Evolutionary conservation across 768 basidiomycete genomes (phyloP).

Genomic region (Russula brevipes): DNA sequence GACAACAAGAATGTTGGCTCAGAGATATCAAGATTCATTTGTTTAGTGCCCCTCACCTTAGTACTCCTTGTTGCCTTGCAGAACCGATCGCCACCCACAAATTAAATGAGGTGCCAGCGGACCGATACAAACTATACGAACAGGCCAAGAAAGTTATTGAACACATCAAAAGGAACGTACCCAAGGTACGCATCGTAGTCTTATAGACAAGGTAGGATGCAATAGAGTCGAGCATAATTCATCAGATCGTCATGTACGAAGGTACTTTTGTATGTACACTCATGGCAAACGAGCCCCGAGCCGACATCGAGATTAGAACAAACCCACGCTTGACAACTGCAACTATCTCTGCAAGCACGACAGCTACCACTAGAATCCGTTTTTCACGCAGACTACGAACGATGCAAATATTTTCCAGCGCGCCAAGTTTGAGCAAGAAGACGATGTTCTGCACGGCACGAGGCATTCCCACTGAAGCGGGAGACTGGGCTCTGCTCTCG

Average conservation of each 20-base stretch:
- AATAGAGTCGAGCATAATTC: neutral
- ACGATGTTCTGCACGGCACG: constrained; percentile 22
- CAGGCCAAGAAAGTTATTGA: constrained; percentile 43
- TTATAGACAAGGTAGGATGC: neutral
- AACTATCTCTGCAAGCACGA: neutral
- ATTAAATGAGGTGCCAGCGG: constrained; percentile 37
- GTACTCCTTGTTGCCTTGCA: constrained; percentile 44
- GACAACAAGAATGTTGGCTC: neutral
- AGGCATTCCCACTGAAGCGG: constrained; percentile 9
- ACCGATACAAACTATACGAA: constrained; percentile 44
- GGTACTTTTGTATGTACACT: constrained; percentile 38
- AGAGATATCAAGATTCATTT: constrained; percentile 38
- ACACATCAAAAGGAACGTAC: constrained; percentile 49
- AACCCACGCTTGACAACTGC: constrained; percentile 1
- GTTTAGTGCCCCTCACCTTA: constrained; percentile 47
- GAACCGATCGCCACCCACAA: constrained; percentile 38
- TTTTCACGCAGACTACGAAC: constrained; percentile 25
- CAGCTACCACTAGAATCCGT: constrained; percentile 6
- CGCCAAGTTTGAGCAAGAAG: constrained; percentile 15
- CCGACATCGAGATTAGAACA: constrained; percentile 40
- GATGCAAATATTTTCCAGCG: constrained; percentile 15
- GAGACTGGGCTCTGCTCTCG: constrained; percentile 20
- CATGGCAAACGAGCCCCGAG: constrained; percentile 44
- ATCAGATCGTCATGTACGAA: constrained; percentile 39
- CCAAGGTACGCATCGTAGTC: constrained; percentile 37